Percentiles rank a stretch among this genome's conserved stretches.
Conservation (phyloP, 2,329 filamentous ascomycete species). For the Sarocladium kiliense region DNA sequence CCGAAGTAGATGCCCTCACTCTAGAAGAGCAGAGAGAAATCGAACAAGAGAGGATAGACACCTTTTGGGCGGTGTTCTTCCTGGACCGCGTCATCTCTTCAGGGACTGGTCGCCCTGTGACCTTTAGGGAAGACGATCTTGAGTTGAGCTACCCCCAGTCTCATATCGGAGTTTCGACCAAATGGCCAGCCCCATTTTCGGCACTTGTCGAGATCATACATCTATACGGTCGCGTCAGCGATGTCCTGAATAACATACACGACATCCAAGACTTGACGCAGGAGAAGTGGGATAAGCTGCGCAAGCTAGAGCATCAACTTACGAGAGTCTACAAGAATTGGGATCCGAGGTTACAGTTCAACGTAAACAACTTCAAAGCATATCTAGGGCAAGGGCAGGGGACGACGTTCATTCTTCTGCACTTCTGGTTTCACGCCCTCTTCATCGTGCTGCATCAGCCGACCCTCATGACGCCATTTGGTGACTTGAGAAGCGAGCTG, state of each 20-base stretch:
- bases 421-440: slow-evolving; percentile 85
- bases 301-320: slow-evolving; percentile 74
- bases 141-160: slow-evolving; percentile 65
- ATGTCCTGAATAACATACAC: slow-evolving; percentile 77
- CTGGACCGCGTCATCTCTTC: slow-evolving; percentile 84
- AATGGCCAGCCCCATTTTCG: slow-evolving; percentile 75
- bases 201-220: slow-evolving; percentile 79
- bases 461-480: slow-evolving; percentile 73
- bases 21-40: slow-evolving; percentile 56
- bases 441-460: slow-evolving; percentile 84
- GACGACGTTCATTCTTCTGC: slow-evolving; percentile 79
- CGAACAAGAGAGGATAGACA: slow-evolving; percentile 78
- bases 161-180: slow-evolving; percentile 47
- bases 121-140: slow-evolving; percentile 77
- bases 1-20: slow-evolving; percentile 35
- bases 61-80: slow-evolving; percentile 87
- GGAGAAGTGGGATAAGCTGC: slow-evolving; percentile 66
- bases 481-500: slow-evolving; percentile 51
- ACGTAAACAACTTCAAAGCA: slow-evolving; percentile 78
- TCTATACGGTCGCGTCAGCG: slow-evolving; percentile 78
- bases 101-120: slow-evolving; percentile 78
- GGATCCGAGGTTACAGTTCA: slow-evolving; percentile 73
- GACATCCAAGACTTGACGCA: slow-evolving; percentile 68
- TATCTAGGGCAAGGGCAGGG: slow-evolving; percentile 78
- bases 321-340: slow-evolving; percentile 68